Conservation (phyloP, 2,329 filamentous ascomycete species). For the Colletotrichum sp. region DNA sequence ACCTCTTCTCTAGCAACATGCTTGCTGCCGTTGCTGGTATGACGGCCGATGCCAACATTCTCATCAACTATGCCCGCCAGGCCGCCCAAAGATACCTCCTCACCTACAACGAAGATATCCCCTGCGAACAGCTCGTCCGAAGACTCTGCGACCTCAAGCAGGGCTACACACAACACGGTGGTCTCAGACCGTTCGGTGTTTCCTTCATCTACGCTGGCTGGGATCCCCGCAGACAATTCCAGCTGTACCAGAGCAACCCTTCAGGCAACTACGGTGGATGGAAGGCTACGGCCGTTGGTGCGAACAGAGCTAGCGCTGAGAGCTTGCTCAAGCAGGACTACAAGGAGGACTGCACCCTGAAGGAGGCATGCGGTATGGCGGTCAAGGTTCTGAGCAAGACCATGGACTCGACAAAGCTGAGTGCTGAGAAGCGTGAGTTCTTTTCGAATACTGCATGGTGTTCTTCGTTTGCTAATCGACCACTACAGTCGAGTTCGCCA, state of each 20-base stretch:
- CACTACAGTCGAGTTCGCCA: conserved; percentile 89
- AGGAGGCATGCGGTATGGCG: conserved; percentile 95
- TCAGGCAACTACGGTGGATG: conserved; percentile 98
- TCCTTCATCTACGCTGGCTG: conserved; percentile 99
- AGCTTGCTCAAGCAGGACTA: conserved; percentile 99
- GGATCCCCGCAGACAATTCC: conserved; percentile 95
- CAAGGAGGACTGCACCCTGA: conserved; percentile 95
- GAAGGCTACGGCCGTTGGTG: conserved; percentile 98
- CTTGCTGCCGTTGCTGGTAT: conserved; percentile 99
- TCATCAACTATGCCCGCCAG: conserved; percentile 99
- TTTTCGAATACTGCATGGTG: background rate
- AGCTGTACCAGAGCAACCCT: conserved; percentile 98
- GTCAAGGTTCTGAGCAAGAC: conserved; percentile 99
- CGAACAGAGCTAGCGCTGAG: conserved; percentile 97
- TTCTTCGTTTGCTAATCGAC: conserved; percentile 12
- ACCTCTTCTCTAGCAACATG: conserved; percentile 80
- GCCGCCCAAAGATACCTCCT: conserved; percentile 96
- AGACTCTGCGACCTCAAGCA: conserved; percentile 98
- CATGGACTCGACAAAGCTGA: conserved; percentile 99
- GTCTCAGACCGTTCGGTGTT: conserved; percentile 95
- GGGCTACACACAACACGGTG: conserved; percentile 98
- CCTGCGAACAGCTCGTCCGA: conserved; percentile 97
- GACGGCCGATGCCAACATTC: conserved; percentile 99
- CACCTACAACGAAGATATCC: conserved; percentile 99
- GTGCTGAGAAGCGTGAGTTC: conserved; percentile 95